Conservation (phyloP, 257 asterid genomes). For the Ehretia macrophylla region DNA sequence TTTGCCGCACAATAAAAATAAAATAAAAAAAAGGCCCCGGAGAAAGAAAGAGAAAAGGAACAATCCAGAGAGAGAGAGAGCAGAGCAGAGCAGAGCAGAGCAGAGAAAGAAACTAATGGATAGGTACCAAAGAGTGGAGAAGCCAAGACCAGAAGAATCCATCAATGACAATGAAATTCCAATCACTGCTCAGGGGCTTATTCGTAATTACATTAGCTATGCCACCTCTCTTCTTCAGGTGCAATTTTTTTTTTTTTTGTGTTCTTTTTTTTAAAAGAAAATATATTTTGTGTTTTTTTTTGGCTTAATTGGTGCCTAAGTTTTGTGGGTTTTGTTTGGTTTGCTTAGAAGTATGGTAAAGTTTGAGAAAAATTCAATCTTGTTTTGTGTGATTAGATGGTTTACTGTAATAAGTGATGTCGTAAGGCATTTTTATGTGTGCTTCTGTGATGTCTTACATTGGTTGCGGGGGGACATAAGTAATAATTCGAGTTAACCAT, state of each 20-base stretch:
- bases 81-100: neutral
- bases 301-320: neutral
- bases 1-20: constrained; percentile 12
- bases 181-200: constrained; percentile 57
- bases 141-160: constrained; percentile 44
- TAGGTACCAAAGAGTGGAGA: constrained; percentile 54
- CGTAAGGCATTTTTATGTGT: too few species aligned
- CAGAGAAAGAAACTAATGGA: constrained; percentile 33
- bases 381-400: too few species aligned
- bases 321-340: neutral
- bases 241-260: neutral
- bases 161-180: constrained; percentile 56
- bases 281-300: too few species aligned
- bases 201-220: constrained; percentile 52
- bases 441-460: too few species aligned
- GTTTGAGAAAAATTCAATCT: too few species aligned
- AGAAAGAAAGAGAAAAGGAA: constrained; percentile 17
- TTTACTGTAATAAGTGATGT: too few species aligned
- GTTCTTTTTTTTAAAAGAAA: neutral
- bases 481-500: too few species aligned
- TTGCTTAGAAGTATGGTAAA: too few species aligned
- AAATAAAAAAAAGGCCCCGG: constrained; percentile 11
- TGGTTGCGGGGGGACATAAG: too few species aligned
- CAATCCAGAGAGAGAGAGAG: constrained; percentile 1
- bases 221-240: constrained; percentile 60